A percentile compares a stretch with the other conserved stretches of the same genome.
Conservation (phyloP, 2,329 filamentous ascomycete genomes). For the Tolypocladium sp. region DNA sequence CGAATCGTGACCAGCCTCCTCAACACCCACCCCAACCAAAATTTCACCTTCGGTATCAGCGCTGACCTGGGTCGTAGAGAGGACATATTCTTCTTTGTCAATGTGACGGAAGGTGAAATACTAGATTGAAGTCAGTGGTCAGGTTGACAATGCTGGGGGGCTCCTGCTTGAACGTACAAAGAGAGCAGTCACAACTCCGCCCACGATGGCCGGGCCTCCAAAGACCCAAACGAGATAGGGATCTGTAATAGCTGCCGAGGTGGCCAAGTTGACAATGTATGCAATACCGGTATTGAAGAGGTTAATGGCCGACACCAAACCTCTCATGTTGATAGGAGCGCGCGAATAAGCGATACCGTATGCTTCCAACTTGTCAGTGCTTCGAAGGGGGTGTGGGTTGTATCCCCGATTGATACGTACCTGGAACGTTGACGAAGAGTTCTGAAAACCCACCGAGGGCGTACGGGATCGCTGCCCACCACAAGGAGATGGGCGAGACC, state of each 20-base stretch:
- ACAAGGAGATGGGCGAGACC: slow-evolving; percentile 13
- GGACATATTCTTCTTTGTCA: slow-evolving; percentile 14
- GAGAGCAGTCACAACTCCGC: slow-evolving; percentile 29
- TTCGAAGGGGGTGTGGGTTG: not conserved
- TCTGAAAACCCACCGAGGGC: slow-evolving; percentile 19
- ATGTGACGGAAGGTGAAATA: slow-evolving; percentile 11
- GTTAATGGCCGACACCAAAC: slow-evolving; percentile 39
- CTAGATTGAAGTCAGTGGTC: not conserved
- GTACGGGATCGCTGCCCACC: slow-evolving; percentile 13
- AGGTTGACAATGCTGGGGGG: not conserved
- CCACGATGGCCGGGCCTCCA: slow-evolving; percentile 35
- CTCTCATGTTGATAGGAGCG: slow-evolving; percentile 41
- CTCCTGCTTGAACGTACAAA: slow-evolving; percentile 17
- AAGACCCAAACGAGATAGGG: slow-evolving; percentile 42
- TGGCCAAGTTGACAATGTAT: slow-evolving; percentile 34
- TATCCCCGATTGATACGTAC: not conserved
- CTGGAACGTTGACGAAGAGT: slow-evolving; percentile 16
- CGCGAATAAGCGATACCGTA: slow-evolving; percentile 43
- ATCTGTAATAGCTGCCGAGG: slow-evolving; percentile 36
- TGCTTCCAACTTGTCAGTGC: slow-evolving; percentile 14
- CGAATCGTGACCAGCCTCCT: not conserved
- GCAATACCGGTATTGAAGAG: slow-evolving; percentile 36
- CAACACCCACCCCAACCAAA: not conserved
- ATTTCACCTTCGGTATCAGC: not conserved
- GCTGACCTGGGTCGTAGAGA: slow-evolving; percentile 12